Evolutionary conservation across 305 asterid genomes (phyloP).

Genomic region (Coffea humblotiana): DNA sequence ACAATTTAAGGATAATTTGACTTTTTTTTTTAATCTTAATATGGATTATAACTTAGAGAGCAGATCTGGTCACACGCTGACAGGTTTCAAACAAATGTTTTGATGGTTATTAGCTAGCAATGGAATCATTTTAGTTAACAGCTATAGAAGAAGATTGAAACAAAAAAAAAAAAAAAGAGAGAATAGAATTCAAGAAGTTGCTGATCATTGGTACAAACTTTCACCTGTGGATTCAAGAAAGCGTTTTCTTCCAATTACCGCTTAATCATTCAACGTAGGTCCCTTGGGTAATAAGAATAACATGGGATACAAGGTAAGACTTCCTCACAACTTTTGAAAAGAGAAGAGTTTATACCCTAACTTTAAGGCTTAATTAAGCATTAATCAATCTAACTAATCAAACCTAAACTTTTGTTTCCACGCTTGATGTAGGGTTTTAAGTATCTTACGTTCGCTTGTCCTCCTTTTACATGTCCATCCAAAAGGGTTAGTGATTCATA

Average conservation of each 20-base stretch:
- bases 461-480: constrained; percentile 38
- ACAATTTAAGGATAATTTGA: too few relatives aligned
- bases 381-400: constrained; percentile 9
- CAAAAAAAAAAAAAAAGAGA: background rate
- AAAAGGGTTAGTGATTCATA: constrained; percentile 30
- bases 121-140: background rate
- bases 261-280: constrained; percentile 10
- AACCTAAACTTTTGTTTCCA: constrained; percentile 12
- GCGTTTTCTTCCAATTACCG: constrained; percentile 13
- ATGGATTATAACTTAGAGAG: too few relatives aligned
- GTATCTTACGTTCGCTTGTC: constrained; percentile 23
- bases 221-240: constrained; percentile 4
- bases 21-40: too few relatives aligned
- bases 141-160: background rate
- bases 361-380: constrained; percentile 34
- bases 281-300: background rate
- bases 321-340: constrained; percentile 48
- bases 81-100: background rate
- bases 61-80: background rate
- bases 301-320: constrained; percentile 2
- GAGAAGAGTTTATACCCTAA: constrained; percentile 26
- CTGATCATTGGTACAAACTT: background rate
- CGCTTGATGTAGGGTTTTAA: constrained; percentile 16
- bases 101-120: background rate
- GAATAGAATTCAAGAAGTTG: background rate